Base-by-base conservation (phyloP, 140 eudicot species). In the Oenanthe javanica region DNA sequence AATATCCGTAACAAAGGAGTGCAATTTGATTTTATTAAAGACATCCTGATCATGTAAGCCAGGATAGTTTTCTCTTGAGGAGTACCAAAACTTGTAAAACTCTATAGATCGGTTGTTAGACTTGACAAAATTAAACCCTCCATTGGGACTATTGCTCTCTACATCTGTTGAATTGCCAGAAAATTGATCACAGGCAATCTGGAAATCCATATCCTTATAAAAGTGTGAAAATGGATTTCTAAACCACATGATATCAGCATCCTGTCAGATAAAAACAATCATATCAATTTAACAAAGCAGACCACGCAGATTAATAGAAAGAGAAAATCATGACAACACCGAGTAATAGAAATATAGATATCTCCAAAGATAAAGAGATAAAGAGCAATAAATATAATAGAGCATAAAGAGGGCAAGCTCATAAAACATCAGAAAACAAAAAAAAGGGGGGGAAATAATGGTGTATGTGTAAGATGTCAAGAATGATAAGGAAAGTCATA, bases 171-270 rank as follows among this genome's bases (percentile, higher is more conserved):
- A 83, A 79, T 84, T 81, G 67, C 95, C 95, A 38, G 84, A 85
- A 82, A 76, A 92, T 81, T 85, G 88, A 70, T 92, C 97, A 5
- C 97, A 90, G 4, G 97, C 95, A 77, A 92, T 88, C 76, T 92
- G 95, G 77, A 92, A 92, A 88, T 92, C 97, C 9, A 90, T 89
- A 78, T 92, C 88, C 21, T 78, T 71, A 59, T 75, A 72, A 48
- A 92, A 87, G 77, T 83, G 93, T 25, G 93, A 86, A 85, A 92
- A 92, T 0, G 97, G 97, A 59, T 92, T 85, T 81, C 97, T 85
- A 82, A 92, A 86, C 97, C 97, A 92, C 95, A 92, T 88, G 79
- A 92, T 84, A 81, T 92, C 97, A 79, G 93, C 93, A 90, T 92
- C 97, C 97, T 92, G 89, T 71, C 76, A 47, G 27, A 70, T 67